Evolutionary conservation across 495 filamentous ascomycete species (phyloP), one percentile per base, ranked within the genome.

Genomic region (Hamigera avellanea): DNA sequence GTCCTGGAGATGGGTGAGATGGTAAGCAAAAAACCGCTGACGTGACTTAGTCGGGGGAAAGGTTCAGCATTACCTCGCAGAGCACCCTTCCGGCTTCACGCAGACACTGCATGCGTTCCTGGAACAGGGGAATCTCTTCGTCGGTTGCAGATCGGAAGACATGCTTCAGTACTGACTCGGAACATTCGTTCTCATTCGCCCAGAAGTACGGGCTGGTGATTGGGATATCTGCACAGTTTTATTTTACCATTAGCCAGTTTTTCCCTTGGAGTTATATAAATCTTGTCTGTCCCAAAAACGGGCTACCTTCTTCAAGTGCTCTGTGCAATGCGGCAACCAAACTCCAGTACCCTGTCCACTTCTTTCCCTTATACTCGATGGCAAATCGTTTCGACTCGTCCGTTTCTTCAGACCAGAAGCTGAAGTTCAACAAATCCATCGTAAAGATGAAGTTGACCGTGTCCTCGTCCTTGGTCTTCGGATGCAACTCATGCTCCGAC

Each of bases 401-500:
- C 4, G 57, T 42, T 35, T 64, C 62, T 21, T 80, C 78, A 16
- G 83, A 89, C 88, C 89, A 98, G 57, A 98, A 98, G 19, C 77
- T 87, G 49, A 96, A 98, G 53, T 98, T 98, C 37, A 98, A 64
- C 10, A 98, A 54, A 52, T 98, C 91, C 86, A 96, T 93, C 10
- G 82, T 82, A 54, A 98, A 95, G 33, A 98, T 86, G 50, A 96
- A 95, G 42, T 85, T 76, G 8, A 94, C 75, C 0, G 83, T 83
- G 26, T 59, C 73, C 47, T 83, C 78, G 48, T 91, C 74, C 40
- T 82, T 83, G 8, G 71, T 42, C 44, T 86, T 76, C 8, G 91
- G 91, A 49, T 98, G 91, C n/a, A 96, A 61, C 44, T 89, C 84
- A 57, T 95, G 89, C 38, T 77, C 65, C 6, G 83, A 77, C 91